phyloP scores from a whole-genome alignment of 106 monocot species.

The Phalaenopsis aphrodite region DNA sequence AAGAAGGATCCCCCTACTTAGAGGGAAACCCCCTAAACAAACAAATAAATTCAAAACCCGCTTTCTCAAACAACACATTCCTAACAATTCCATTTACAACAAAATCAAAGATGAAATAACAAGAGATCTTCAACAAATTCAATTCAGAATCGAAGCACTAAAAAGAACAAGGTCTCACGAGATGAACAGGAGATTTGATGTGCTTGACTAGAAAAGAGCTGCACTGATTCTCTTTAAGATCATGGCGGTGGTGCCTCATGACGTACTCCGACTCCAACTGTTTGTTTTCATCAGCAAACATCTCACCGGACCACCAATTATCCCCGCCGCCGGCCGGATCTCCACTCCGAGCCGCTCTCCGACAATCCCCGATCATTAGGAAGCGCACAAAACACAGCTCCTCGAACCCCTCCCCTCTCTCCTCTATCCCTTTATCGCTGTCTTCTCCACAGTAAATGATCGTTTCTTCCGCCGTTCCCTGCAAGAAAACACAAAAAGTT shows the following conservation, averaged over 20 bases:
- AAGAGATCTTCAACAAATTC: background rate
- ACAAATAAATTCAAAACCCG: background rate
- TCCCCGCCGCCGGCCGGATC: background rate
- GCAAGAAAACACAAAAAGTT: too few species aligned
- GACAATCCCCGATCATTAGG: background rate
- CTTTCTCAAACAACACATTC: background rate
- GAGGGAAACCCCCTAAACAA: background rate
- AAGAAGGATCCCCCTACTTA: background rate
- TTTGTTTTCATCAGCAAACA: background rate
- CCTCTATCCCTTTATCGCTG: too few species aligned
- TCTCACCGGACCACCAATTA: background rate
- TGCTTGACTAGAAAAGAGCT: slow-evolving; percentile 35
- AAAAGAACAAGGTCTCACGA: slow-evolving; percentile 17
- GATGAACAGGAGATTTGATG: slow-evolving; percentile 42
- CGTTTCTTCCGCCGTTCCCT: too few species aligned
- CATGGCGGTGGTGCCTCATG: slow-evolving; percentile 33
- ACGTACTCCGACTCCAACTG: slow-evolving; percentile 33
- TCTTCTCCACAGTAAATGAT: too few species aligned
- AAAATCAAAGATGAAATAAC: background rate
- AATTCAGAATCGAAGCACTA: background rate
- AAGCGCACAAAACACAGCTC: background rate
- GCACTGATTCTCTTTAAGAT: slow-evolving; percentile 38
- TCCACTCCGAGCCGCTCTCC: background rate
- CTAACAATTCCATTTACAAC: background rate
- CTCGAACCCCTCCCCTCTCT: too few species aligned